These are phyloP conservation scores for Penicillium ochrochloron DNA, from an alignment of 495 filamentous ascomycete species.

Conservation along the genomic window DNA sequence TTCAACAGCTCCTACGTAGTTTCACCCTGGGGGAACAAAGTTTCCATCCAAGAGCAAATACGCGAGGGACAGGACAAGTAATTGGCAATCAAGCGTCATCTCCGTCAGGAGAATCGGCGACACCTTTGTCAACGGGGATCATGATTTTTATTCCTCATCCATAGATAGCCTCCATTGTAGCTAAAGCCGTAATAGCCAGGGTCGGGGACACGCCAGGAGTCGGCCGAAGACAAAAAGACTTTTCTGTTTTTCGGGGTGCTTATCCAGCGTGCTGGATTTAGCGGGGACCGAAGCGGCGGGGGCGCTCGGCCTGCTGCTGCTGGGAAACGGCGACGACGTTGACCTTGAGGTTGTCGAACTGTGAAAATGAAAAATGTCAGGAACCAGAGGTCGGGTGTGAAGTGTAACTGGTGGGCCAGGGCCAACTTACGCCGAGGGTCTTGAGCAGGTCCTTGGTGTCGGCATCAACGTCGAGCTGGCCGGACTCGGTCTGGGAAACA, in stretches of 20 bases:
- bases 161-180: conserved; percentile 39
- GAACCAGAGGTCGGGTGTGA: not conserved
- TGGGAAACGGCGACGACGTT: conserved; percentile 88
- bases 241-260: conserved; percentile 30
- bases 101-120: conserved; percentile 76
- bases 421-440: conserved; percentile 86
- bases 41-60: conserved; percentile 24
- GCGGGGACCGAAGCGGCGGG: conserved; percentile 64
- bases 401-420: not conserved
- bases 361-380: conserved; percentile 24
- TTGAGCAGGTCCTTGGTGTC: conserved; percentile 99
- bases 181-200: conserved; percentile 39
- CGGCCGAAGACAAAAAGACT: conserved; percentile 41
- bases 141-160: conserved; percentile 62
- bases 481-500: conserved; percentile 89
- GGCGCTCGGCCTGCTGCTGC: conserved; percentile 80
- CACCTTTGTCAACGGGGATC: conserved; percentile 73
- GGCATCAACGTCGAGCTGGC: conserved; percentile 89
- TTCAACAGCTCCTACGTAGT: conserved; percentile 32
- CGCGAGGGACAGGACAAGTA: conserved; percentile 44
- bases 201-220: conserved; percentile 37
- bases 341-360: conserved; percentile 98
- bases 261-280: conserved; percentile 37
- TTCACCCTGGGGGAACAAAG: conserved; percentile 8
- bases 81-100: conserved; percentile 95